These are phyloP conservation scores for Suaeda aralocaspica DNA, from an alignment of 148 eudicot species.

Conservation along the genomic window DNA sequence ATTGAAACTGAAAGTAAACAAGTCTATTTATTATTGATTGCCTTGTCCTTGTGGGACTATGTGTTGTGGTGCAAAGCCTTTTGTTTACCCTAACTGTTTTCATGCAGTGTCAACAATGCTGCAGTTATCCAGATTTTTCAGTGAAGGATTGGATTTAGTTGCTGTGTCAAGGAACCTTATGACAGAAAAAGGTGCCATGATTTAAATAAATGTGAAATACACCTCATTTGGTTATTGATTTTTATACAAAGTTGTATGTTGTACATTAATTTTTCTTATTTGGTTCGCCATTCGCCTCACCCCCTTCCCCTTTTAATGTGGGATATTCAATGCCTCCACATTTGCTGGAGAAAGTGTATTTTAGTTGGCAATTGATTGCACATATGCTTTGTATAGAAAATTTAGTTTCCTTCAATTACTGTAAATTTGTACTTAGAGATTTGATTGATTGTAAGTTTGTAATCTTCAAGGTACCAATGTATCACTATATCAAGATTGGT, in stretches of 20 bases:
- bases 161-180: conserved; percentile 7
- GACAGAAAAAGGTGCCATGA: background rate
- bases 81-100: background rate
- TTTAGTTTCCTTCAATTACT: background rate
- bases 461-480: too few species aligned
- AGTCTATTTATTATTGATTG: too few species aligned
- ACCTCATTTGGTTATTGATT: background rate
- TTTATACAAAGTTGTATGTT: conserved; percentile 17
- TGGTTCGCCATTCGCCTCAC: too few species aligned
- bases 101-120: conserved; percentile 19
- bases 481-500: too few species aligned
- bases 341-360: background rate
- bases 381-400: conserved; percentile 1
- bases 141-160: background rate
- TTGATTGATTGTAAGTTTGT: too few species aligned
- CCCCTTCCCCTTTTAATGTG: background rate
- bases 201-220: background rate
- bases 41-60: background rate
- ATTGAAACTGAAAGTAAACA: too few species aligned
- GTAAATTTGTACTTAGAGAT: background rate
- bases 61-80: background rate
- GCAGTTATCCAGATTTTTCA: background rate
- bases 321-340: background rate
- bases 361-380: background rate
- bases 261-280: conserved; percentile 5